Evolutionary conservation across 768 basidiomycete genomes (phyloP), one percentile per base, ranked within the genome.

Genomic region (Phylloporus sp.): DNA sequence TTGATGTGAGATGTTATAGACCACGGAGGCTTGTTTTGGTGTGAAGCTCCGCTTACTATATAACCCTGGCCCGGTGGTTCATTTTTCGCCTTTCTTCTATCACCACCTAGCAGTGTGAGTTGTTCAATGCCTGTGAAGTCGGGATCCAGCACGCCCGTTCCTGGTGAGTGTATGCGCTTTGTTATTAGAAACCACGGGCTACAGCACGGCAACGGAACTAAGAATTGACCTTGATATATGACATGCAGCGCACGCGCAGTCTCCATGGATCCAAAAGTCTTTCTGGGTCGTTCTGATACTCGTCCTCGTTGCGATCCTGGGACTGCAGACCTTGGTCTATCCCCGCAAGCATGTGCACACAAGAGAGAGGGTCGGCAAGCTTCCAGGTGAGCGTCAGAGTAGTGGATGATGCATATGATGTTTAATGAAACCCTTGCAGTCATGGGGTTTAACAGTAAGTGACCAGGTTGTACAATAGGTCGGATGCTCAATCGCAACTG

Each of bases 361-460:
- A 50, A 52, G 36, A 23, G 28, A 66, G 41, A 61, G 65, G 35
- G 57, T 75, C 0, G 73, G 64, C 3, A 71, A 61, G 55, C 62
- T 74, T 47, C 73, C 73, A 38, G 69, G 72, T 72, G 58, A 52
- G 67, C 36, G 22, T 44, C 12, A 38, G 36, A 16, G 32, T 16
- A 12, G 23, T 41, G 34, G 13, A 11, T 32, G 31, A 16, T 27
- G 26, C 4, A 22, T 7, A 4, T 6, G 4, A 28, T 9, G 27
- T 53, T 39, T 61, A 34, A 59, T 28, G n/a, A 22, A 13, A 10
- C 9, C 16, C 9, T 35, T 23, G 2, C 35, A 84, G 82, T 78
- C 18, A 71, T 85, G 72, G 84, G 82, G 3, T 85, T 80, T 57
- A 85, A 85, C 56, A 84, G 82, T 84, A 43, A 61, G 80, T 58